Percentiles rank a stretch among this genome's conserved stretches.
Evolutionary conservation across 78 protist genomes (phyloP).

Genomic region (Dictyostelium intermedium): DNA sequence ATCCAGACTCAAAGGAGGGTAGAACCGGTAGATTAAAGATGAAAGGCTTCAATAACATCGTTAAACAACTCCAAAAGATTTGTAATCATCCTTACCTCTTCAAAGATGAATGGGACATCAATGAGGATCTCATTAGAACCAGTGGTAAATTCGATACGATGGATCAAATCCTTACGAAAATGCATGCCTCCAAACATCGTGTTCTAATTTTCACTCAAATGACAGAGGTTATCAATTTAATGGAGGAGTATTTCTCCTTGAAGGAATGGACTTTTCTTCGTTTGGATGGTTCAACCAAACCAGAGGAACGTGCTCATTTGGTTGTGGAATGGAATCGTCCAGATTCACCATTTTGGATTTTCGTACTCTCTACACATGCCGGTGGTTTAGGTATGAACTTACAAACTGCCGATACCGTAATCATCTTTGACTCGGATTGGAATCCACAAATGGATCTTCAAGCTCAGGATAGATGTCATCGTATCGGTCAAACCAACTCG

Average conservation of each 20-base stretch:
- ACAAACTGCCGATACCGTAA: slow-evolving; percentile 96
- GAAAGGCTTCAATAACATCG: slow-evolving; percentile 82
- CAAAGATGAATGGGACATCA: slow-evolving; percentile 36
- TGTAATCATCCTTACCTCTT: slow-evolving; percentile 98
- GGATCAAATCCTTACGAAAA: slow-evolving; percentile 89
- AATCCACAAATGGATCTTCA: slow-evolving; percentile 93
- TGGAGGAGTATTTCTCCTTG: slow-evolving; percentile 85
- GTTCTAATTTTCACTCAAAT: slow-evolving; percentile 92
- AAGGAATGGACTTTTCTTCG: slow-evolving; percentile 79
- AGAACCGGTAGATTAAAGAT: slow-evolving; percentile 1
- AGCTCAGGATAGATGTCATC: slow-evolving; percentile 95
- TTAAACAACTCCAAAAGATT: slow-evolving; percentile 97
- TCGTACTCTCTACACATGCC: slow-evolving; percentile 94
- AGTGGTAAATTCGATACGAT: slow-evolving; percentile 92
- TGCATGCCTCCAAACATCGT: slow-evolving; percentile 77
- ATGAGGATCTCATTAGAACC: slow-evolving; percentile 54
- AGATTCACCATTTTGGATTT: slow-evolving; percentile 85
- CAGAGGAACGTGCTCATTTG: slow-evolving; percentile 85
- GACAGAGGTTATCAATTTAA: slow-evolving; percentile 79
- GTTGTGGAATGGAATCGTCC: slow-evolving; percentile 75
- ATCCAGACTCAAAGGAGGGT: slow-evolving; percentile 37
- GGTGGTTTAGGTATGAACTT: slow-evolving; percentile 98
- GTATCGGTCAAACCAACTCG: slow-evolving; percentile 98
- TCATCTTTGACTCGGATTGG: slow-evolving; percentile 97
- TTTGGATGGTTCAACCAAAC: slow-evolving; percentile 91